phyloP scores from a whole-genome alignment of 2,329 filamentous ascomycete species.

The Penicillium sp. region DNA sequence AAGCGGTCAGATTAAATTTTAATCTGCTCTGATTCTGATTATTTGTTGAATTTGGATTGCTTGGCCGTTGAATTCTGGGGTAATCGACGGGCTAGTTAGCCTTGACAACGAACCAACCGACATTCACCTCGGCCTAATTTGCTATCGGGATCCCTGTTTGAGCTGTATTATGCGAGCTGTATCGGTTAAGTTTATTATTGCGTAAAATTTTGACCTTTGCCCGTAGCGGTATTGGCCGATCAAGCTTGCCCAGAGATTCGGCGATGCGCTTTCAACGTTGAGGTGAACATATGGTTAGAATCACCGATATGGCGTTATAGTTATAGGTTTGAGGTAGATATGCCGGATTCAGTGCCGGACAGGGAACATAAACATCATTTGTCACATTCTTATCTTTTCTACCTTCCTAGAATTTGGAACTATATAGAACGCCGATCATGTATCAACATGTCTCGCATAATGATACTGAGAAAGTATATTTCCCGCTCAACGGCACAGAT shows the following conservation, averaged over 20 bases:
- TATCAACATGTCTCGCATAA: neutral
- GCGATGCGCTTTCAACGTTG: neutral
- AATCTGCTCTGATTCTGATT: neutral
- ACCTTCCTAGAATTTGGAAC: neutral
- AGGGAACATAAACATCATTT: too few species aligned
- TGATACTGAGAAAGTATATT: neutral
- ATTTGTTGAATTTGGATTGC: neutral
- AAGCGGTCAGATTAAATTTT: neutral
- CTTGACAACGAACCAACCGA: neutral
- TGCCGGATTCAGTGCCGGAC: neutral
- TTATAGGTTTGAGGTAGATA: neutral
- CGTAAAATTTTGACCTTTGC: neutral
- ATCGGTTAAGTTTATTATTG: neutral
- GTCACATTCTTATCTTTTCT: too few species aligned
- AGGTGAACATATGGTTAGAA: neutral
- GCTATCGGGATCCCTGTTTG: neutral
- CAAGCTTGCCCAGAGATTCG: slow-evolving; percentile 1
- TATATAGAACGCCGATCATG: neutral
- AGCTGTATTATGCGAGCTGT: neutral
- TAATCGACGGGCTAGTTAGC: neutral
- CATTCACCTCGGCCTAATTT: neutral
- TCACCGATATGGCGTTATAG: neutral
- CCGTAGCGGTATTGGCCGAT: neutral
- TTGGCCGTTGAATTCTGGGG: slow-evolving; percentile 7
- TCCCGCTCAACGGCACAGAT: neutral